Evolutionary conservation across 1,139 yeast species (phyloP), one percentile per base, ranked within the genome.

Genomic region (Lodderomyces beijingensis): DNA sequence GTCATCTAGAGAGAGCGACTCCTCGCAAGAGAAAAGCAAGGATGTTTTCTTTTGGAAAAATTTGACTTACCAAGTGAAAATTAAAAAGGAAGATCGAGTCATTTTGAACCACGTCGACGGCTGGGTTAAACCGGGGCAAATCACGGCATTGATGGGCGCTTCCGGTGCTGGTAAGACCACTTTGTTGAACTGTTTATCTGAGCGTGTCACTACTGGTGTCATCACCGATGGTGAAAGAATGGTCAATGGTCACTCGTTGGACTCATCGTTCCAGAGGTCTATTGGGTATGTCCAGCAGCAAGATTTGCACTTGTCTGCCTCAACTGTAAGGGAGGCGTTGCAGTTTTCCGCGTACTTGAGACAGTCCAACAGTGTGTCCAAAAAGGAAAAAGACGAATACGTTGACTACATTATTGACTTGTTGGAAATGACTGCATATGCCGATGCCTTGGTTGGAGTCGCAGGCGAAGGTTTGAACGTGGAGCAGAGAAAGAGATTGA

Each of bases 11-110:
- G 35, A 25, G 9, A 81, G 60, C 57, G 35, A 40, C 27, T 16
- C 39, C 16, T 37, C 47, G 24, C n/a, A n/a, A n/a, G n/a, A n/a
- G 95, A 31, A 33, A 13, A 33, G 34, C 31, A 21, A 48, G 23
- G 70, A 79, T 33, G 75, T 79, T 33, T 84, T 83, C 73, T 86
- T 81, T 50, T 84, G 94, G 94, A 75, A 75, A 53, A 75, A 83
- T 50, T 77, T 84, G 33, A 78, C 85, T 41, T 84, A 82, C 52
- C 83, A 81, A 45, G 80, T 84, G 36, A 69, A 77, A 47, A 76
- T 81, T 48, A 81, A 83, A 51, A 53, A 58, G 15, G 85, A 74
- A 47, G 66, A 74, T n/a, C 68, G 87, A 47, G 70, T 79, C 27
- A 71, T 84, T 45, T 65, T 84, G 51, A 68, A 74, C 47, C 73